Evolutionary conservation across 2,329 filamentous ascomycete genomes (phyloP).

Genomic region (Fusarium pininemorale): DNA sequence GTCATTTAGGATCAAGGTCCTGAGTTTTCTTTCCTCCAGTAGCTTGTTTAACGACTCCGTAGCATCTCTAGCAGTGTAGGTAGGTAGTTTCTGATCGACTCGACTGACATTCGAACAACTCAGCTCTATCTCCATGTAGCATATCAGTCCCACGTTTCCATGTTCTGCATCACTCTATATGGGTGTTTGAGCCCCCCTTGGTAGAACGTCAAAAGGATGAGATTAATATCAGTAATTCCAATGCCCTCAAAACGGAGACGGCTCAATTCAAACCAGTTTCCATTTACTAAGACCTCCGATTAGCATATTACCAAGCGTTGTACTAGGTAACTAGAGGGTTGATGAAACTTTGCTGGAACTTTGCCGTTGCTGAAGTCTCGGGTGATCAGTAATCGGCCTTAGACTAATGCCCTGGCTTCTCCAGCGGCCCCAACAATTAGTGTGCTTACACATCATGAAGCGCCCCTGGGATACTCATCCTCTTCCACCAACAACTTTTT

Average conservation of each 20-base stretch:
- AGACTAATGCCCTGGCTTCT: not conserved
- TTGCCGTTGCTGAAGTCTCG: not conserved
- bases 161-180: not conserved
- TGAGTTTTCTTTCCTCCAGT: not conserved
- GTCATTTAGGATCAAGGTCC: not conserved
- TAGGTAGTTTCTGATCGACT: not conserved
- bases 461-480: not conserved
- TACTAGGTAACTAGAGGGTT: not conserved
- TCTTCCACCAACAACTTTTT: not conserved
- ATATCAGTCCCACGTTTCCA: not conserved
- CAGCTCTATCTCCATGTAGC: not conserved
- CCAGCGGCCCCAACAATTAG: not conserved
- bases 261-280: not conserved
- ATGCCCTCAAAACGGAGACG: not conserved
- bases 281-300: conserved; percentile 3
- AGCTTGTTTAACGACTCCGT: not conserved
- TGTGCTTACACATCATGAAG: not conserved
- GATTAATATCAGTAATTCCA: conserved; percentile 6
- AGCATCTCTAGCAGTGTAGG: not conserved
- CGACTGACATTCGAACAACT: not conserved
- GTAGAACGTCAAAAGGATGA: not conserved
- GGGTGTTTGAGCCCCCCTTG: not conserved
- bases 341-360: not conserved
- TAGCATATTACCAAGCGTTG: not conserved
- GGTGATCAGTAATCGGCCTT: not conserved